These are phyloP conservation scores for Podaxis mareebaensis DNA, from an alignment of 768 basidiomycete genomes.

Conservation along the genomic window DNA sequence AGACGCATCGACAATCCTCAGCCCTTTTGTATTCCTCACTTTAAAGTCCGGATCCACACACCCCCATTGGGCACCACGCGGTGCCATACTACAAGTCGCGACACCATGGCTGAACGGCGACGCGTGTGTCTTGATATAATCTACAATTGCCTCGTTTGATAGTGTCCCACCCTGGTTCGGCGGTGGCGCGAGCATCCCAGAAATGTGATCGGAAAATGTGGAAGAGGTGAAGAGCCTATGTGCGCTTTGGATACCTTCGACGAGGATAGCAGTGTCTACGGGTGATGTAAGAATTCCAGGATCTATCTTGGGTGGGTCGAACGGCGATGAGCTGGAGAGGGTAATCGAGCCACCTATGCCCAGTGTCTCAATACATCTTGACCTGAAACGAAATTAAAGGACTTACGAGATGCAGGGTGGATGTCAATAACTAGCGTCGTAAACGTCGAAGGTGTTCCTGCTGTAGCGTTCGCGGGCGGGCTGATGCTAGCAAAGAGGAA, in stretches of 20 bases:
- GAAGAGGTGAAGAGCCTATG: constrained; percentile 21
- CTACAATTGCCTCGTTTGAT: neutral
- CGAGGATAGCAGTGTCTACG: constrained; percentile 25
- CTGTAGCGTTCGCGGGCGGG: neutral
- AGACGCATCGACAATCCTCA: constrained; percentile 40
- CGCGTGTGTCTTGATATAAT: neutral
- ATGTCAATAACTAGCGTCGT: neutral
- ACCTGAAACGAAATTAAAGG: too few relatives aligned
- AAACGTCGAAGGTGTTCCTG: neutral
- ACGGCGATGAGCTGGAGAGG: constrained; percentile 39
- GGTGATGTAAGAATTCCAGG: constrained; percentile 27
- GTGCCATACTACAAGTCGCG: constrained; percentile 32
- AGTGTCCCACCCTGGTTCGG: neutral
- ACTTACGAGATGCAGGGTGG: neutral
- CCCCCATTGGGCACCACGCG: constrained; percentile 24
- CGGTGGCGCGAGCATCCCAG: neutral
- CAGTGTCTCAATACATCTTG: neutral
- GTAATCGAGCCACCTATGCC: constrained; percentile 18
- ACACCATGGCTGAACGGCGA: constrained; percentile 24
- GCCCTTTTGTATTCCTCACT: constrained; percentile 32
- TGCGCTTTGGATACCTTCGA: constrained; percentile 20
- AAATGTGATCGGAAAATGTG: neutral
- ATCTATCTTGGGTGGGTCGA: constrained; percentile 43
- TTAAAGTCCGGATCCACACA: constrained; percentile 37
- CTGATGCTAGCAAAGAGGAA: neutral